Evolutionary conservation across 768 basidiomycete species (phyloP), one percentile per base, ranked within the genome.

Genomic region (Russula abietina): DNA sequence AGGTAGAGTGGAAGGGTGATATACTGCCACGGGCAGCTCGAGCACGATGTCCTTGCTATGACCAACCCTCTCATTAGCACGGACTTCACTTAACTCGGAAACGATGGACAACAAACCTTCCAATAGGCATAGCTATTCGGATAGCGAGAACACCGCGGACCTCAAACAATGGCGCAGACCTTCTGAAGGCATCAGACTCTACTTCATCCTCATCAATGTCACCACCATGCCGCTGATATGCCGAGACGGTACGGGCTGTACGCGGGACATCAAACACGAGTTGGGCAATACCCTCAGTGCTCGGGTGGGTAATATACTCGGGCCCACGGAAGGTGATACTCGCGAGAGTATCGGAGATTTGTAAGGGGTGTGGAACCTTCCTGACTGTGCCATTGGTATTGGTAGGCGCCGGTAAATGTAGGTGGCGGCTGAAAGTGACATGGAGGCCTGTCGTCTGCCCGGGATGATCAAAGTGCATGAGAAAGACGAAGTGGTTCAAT

Each of bases 261-360:
- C 74, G 77, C 5, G 91, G 91, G n/a, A 91, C 83, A 70, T 92
- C 86, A 65, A 93, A 85, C 12, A 90, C 87, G 12, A 93, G 79
- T 68, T 81, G 84, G 1, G 91, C 91, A 2, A 91, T 80, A 24
- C 91, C 91, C 69, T 92, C 91, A 3, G 78, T 79, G 19, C 88
- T 88, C 0, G 89, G 88, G 9, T 79, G 80, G 33, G 91, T 83
- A 36, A 82, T 81, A 66, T 91, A 92, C 68, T 92, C 91, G 32
- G 81, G 78, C 3, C 88, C 89, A 43, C 82, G 81, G 72, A 87
- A 93, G 12, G 86, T 80, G 19, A 91, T 84, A 12, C 81, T 83
- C 2, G 83, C 80, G 30, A 89, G 74, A 0, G 84, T 81, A 70
- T 93, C 91, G 0, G 84, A 84, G 12, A 88, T 77, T 59, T 85